These are phyloP conservation scores for Remersonia thermophila DNA, from an alignment of 2,329 filamentous ascomycete species.

Conservation along the genomic window DNA sequence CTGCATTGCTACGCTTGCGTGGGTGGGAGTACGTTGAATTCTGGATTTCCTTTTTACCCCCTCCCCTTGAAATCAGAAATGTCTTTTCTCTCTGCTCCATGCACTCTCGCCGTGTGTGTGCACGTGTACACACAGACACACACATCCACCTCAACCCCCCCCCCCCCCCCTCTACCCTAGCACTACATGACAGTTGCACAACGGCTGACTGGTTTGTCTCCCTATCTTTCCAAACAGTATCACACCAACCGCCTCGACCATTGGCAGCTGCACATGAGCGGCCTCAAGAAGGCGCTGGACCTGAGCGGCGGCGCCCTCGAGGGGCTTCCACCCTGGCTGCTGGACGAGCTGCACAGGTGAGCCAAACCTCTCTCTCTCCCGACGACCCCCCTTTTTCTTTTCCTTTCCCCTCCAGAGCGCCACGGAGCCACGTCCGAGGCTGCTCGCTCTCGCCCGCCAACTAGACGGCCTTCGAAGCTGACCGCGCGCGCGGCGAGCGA, in stretches of 20 bases:
- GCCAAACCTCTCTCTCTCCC: slow-evolving; percentile 3
- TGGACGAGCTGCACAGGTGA: slow-evolving; percentile 22
- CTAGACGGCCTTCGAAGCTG: too few species aligned
- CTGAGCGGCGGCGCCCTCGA: slow-evolving; percentile 18
- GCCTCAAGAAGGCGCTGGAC: slow-evolving; percentile 22
- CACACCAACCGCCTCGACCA: slow-evolving; percentile 26
- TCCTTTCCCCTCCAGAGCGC: neutral
- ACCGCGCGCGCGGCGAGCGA: too few species aligned
- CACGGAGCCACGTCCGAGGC: neutral
- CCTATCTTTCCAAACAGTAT: slow-evolving; percentile 11
- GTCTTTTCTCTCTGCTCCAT: too few species aligned
- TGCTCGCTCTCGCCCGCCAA: too few species aligned
- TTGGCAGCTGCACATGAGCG: slow-evolving; percentile 27
- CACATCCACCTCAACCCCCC: too few species aligned
- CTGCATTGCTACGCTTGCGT: slow-evolving; percentile 22
- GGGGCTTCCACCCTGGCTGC: slow-evolving; percentile 9
- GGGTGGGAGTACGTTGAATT: slow-evolving; percentile 17
- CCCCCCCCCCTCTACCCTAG: neutral
- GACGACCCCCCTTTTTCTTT: too few species aligned
- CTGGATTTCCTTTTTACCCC: neutral
- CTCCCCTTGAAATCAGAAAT: too few species aligned
- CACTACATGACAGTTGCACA: neutral
- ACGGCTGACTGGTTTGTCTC: neutral
- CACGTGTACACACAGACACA: too few species aligned
- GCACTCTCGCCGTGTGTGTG: too few species aligned